Conservation (phyloP, 2,329 filamentous ascomycete species). For the Fusarium nodosum region DNA sequence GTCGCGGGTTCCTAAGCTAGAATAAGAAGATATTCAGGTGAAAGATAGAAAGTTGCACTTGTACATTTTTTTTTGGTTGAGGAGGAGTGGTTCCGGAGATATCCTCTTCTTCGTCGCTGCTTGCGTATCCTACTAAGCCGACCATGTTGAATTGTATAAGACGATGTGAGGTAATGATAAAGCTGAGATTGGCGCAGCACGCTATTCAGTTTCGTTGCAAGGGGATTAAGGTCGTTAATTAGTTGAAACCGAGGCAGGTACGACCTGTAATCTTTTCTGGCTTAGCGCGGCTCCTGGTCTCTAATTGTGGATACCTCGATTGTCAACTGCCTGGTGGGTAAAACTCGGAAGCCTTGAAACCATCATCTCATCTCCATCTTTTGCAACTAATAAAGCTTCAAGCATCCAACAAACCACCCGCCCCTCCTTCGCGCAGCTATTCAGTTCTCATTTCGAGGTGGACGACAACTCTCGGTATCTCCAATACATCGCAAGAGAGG, state of each 20-base stretch:
- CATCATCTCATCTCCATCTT: slow-evolving; percentile 30
- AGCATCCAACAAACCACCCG: slow-evolving; percentile 11
- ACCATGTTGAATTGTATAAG: slow-evolving; percentile 53
- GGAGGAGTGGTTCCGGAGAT: slow-evolving; percentile 30
- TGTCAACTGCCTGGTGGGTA: slow-evolving; percentile 12
- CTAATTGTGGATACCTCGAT: slow-evolving; percentile 6
- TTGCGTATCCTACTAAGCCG: slow-evolving; percentile 65
- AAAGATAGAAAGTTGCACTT: background rate
- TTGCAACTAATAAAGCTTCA: slow-evolving; percentile 30
- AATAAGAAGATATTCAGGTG: slow-evolving; percentile 17
- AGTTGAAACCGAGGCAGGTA: slow-evolving; percentile 31
- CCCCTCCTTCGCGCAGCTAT: slow-evolving; percentile 29
- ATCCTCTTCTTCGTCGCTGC: slow-evolving; percentile 65
- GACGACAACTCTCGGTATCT: background rate
- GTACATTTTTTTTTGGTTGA: slow-evolving; percentile 27
- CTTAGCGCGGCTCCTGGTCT: slow-evolving; percentile 36
- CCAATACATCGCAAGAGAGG: slow-evolving; percentile 1
- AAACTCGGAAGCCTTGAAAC: slow-evolving; percentile 28
- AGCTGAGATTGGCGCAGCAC: slow-evolving; percentile 11
- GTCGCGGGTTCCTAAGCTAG: slow-evolving; percentile 18
- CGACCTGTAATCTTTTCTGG: slow-evolving; percentile 29
- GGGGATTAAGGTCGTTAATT: slow-evolving; percentile 1
- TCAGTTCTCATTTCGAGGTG: slow-evolving; percentile 14
- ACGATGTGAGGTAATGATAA: slow-evolving; percentile 5
- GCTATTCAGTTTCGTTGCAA: background rate